Evolutionary conservation across 2,329 filamentous ascomycete species (phyloP).

Genomic region (Alternaria metachromatica): DNA sequence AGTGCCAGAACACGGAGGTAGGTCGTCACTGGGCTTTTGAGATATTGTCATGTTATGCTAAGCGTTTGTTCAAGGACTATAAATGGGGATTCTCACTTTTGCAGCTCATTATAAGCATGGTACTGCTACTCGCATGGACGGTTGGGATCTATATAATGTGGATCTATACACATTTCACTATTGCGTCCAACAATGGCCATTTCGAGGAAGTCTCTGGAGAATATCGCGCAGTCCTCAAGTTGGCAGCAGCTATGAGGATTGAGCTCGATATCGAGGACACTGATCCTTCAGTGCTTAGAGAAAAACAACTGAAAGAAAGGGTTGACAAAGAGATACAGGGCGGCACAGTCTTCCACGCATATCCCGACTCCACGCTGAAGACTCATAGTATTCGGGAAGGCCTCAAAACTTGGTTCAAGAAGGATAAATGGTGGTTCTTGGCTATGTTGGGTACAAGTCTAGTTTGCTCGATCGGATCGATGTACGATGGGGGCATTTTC

Average conservation of each 20-base stretch:
- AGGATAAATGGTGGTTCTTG: not conserved
- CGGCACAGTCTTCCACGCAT: not conserved
- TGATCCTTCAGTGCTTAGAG: not conserved
- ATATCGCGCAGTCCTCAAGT: not conserved
- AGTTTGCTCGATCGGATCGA: not conserved
- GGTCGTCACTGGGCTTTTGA: not conserved
- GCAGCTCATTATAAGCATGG: not conserved
- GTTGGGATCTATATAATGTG: not conserved
- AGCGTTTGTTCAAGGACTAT: fast-evolving
- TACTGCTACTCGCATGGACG: not conserved
- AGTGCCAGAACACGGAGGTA: not conserved
- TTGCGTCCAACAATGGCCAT: fast-evolving
- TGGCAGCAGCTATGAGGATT: not conserved
- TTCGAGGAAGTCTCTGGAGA: not conserved
- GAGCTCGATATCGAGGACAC: not conserved
- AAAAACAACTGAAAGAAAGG: not conserved
- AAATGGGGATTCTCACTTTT: not conserved
- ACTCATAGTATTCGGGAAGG: not conserved
- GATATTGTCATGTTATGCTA: fast-evolving
- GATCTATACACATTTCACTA: not conserved
- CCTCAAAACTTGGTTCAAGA: not conserved
- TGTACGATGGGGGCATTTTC: too few species aligned
- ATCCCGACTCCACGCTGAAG: not conserved
- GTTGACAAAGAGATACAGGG: not conserved
- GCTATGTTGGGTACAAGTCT: not conserved